Conservation (phyloP, 768 basidiomycete genomes). For the Rhodotorula toruloides region DNA sequence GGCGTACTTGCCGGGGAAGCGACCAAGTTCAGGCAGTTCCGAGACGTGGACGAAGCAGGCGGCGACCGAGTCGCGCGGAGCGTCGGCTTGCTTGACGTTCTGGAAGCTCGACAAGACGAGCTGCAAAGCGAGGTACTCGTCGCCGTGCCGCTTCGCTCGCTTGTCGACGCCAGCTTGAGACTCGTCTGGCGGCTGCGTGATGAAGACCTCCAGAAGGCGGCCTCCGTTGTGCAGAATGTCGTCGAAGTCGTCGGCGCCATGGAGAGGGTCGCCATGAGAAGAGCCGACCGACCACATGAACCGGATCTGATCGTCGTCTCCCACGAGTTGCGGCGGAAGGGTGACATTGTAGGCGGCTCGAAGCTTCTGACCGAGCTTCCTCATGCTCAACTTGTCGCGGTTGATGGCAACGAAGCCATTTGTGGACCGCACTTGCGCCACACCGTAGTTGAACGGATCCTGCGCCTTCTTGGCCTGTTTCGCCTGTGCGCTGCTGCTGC, state of each 20-base stretch:
- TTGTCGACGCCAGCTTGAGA: neutral
- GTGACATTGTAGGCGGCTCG: neutral
- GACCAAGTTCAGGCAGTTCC: conserved; percentile 7
- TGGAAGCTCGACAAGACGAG: conserved; percentile 11
- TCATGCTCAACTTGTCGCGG: neutral
- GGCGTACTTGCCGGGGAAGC: conserved; percentile 5
- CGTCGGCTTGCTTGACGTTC: conserved; percentile 27
- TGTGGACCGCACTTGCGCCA: neutral
- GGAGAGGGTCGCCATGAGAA: neutral
- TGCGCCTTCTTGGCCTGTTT: neutral
- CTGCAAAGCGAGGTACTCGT: conserved; percentile 26
- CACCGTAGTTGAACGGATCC: conserved; percentile 17
- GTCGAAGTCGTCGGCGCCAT: conserved; percentile 14
- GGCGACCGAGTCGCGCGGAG: neutral
- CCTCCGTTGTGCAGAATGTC: neutral
- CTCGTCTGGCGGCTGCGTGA: conserved; percentile 1
- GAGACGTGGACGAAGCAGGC: conserved; percentile 32
- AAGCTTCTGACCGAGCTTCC: neutral
- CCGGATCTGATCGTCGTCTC: conserved; percentile 10
- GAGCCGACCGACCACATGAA: conserved; percentile 4
- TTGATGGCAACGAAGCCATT: conserved; percentile 16
- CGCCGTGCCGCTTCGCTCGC: neutral
- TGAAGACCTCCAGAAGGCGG: conserved; percentile 3
- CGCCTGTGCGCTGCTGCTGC: neutral
- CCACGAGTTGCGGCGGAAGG: neutral